phyloP scores from a whole-genome alignment of 257 asterid genomes.

The Fraxinus pennsylvanica region DNA sequence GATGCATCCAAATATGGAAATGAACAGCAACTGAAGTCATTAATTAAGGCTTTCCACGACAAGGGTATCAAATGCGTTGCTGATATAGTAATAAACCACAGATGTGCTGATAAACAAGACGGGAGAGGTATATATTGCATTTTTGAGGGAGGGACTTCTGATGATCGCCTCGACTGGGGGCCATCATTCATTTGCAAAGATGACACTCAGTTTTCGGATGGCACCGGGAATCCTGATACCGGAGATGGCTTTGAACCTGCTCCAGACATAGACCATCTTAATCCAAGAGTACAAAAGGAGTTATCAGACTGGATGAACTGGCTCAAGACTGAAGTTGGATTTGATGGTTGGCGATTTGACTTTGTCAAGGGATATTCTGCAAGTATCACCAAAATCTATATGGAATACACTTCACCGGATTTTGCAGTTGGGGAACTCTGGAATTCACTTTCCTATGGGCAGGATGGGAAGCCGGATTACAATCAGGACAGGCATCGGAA shows the following conservation, averaged over 20 bases:
- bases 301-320: conserved; percentile 87
- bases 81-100: conserved; percentile 84
- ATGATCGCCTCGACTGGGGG: conserved; percentile 86
- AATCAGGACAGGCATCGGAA: conserved; percentile 60
- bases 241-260: conserved; percentile 47
- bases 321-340: conserved; percentile 75
- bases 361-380: conserved; percentile 71
- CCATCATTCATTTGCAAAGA: conserved; percentile 62
- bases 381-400: conserved; percentile 50
- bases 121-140: conserved; percentile 61
- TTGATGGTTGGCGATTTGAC: conserved; percentile 82
- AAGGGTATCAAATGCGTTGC: conserved; percentile 71
- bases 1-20: conserved; percentile 76
- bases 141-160: conserved; percentile 86
- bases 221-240: conserved; percentile 72
- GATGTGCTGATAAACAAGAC: conserved; percentile 66
- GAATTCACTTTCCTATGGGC: conserved; percentile 39
- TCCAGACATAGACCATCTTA: conserved; percentile 82
- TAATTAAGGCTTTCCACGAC: conserved; percentile 44
- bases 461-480: conserved; percentile 44
- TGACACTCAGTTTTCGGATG: conserved; percentile 60
- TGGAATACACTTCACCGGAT: conserved; percentile 56
- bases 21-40: conserved; percentile 41
- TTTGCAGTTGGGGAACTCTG: conserved; percentile 85
- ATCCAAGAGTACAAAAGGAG: conserved; percentile 60